Conservation (phyloP, 176 grass and related monocot genomes). For the Ensete ventricosum region DNA sequence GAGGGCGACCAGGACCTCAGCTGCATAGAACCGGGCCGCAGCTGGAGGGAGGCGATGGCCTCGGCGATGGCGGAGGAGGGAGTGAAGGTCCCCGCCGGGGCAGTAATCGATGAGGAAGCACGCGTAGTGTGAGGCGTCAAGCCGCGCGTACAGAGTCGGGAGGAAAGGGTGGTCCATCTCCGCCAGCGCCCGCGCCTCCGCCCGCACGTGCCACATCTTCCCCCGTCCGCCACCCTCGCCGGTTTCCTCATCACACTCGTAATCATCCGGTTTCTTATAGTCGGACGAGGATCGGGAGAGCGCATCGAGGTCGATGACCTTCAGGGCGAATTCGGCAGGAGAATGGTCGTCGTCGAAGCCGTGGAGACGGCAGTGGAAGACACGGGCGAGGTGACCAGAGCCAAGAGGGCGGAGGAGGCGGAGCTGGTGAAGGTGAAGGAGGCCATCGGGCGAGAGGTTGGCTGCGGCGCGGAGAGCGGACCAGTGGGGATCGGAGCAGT, state of each 20-base stretch:
- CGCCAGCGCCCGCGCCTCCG: conserved; percentile 64
- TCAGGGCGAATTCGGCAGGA: conserved; percentile 53
- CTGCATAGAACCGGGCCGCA: conserved; percentile 67
- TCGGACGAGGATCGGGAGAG: not conserved
- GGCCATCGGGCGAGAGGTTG: conserved; percentile 39
- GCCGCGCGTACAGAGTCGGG: conserved; percentile 77
- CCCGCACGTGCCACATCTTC: conserved; percentile 46
- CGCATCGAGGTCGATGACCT: conserved; percentile 57
- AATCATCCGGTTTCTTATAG: not conserved
- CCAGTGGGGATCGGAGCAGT: conserved; percentile 52
- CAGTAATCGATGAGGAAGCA: conserved; percentile 96
- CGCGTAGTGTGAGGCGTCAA: conserved; percentile 68
- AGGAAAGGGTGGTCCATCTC: conserved; percentile 79
- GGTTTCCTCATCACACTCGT: not conserved
- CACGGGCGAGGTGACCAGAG: conserved; percentile 70
- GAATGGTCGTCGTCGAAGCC: conserved; percentile 31
- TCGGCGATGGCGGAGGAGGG: conserved; percentile 51
- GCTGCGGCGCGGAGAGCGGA: conserved; percentile 36
- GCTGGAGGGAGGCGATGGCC: conserved; percentile 47
- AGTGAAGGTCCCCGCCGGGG: conserved; percentile 69
- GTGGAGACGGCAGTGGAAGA: conserved; percentile 81
- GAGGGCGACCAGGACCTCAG: conserved; percentile 72
- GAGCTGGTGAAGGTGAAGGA: conserved; percentile 67
- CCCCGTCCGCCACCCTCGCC: conserved; percentile 32
- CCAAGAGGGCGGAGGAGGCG: conserved; percentile 70